Evolutionary conservation across 2,329 filamentous ascomycete genomes (phyloP).

Genomic region (Penicillium griseofulvum): DNA sequence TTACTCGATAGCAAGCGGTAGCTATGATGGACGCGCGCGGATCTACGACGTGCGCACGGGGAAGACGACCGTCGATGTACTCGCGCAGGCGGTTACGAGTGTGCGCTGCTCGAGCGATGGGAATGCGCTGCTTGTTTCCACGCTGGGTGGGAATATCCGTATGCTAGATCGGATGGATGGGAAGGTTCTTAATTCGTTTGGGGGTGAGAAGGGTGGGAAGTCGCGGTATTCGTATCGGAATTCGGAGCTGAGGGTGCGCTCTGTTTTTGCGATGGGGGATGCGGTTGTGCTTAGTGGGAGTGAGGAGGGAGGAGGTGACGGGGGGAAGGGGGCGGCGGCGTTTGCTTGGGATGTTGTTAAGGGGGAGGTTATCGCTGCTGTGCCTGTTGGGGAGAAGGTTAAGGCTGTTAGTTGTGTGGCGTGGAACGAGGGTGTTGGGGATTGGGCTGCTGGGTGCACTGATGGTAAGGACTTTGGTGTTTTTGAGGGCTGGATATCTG

Average conservation of each 20-base stretch:
- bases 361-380: constrained; percentile 63
- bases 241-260: constrained; percentile 69
- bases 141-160: constrained; percentile 71
- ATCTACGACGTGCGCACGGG: constrained; percentile 82
- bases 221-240: constrained; percentile 53
- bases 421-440: constrained; percentile 43
- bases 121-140: constrained; percentile 70
- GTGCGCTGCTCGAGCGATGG: constrained; percentile 69
- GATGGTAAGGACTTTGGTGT: constrained; percentile 35
- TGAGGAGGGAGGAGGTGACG: constrained; percentile 52
- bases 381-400: constrained; percentile 47
- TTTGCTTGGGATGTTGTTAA: constrained; percentile 79
- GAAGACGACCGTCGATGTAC: constrained; percentile 65
- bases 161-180: constrained; percentile 79
- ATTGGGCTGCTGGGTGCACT: constrained; percentile 43
- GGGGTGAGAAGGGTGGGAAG: constrained; percentile 38
- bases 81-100: constrained; percentile 69
- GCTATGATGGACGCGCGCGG: constrained; percentile 79
- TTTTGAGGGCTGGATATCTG: not conserved
- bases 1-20: constrained; percentile 64
- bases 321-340: constrained; percentile 27
- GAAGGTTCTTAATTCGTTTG: constrained; percentile 69
- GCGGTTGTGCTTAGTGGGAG: constrained; percentile 77
- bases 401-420: constrained; percentile 47
- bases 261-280: constrained; percentile 72